phyloP scores from a whole-genome alignment of 345 rosid species.

The Raphanus sativus region DNA sequence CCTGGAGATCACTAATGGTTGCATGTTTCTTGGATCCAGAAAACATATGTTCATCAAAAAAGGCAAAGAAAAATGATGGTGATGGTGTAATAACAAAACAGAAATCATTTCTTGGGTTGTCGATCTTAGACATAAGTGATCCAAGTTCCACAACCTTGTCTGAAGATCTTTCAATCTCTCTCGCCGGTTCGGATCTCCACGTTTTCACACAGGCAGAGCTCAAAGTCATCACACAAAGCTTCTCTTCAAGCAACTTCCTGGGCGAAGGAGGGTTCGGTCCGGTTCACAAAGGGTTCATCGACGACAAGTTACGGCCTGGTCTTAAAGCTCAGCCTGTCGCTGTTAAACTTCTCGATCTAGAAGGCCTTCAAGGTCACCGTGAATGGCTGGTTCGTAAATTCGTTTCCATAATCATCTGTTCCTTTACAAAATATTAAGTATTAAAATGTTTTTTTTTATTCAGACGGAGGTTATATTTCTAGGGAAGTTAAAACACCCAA shows the following conservation, averaged over 20 bases:
- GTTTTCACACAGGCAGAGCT: constrained; percentile 68
- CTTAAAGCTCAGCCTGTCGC: constrained; percentile 85
- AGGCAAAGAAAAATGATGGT: constrained; percentile 48
- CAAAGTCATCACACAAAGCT: constrained; percentile 72
- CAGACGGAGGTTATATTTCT: constrained; percentile 85
- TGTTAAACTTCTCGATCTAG: constrained; percentile 71
- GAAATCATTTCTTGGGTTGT: constrained; percentile 54
- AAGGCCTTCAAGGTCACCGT: constrained; percentile 79
- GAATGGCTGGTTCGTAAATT: constrained; percentile 80
- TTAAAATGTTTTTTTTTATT: neutral
- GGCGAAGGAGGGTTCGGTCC: constrained; percentile 96
- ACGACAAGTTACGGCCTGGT: constrained; percentile 72
- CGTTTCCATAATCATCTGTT: neutral
- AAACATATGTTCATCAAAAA: constrained; percentile 10
- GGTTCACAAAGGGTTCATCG: constrained; percentile 85
- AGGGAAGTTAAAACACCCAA: constrained; percentile 74
- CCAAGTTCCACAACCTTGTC: constrained; percentile 55
- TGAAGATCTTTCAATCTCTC: constrained; percentile 74
- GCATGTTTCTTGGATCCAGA: constrained; percentile 45
- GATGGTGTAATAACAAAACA: constrained; percentile 41
- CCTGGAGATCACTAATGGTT: constrained; percentile 55
- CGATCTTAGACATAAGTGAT: constrained; percentile 64
- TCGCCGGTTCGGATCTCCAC: constrained; percentile 78
- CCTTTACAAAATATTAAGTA: neutral
- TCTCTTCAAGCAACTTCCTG: constrained; percentile 63